phyloP scores from a whole-genome alignment of 345 rosid species.

The Gossypium thurberi region DNA sequence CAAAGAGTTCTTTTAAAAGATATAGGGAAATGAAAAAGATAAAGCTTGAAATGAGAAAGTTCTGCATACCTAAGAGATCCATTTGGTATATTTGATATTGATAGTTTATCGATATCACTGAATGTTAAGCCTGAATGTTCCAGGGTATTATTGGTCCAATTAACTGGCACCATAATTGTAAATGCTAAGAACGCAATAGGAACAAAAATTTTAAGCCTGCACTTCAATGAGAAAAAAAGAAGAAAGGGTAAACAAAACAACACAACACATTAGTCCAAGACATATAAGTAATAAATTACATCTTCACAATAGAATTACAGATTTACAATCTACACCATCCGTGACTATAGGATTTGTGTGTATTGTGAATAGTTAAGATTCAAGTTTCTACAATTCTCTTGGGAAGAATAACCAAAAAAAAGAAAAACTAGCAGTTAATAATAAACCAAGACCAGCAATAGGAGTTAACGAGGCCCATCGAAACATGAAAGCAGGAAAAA shows the following conservation, averaged over 20 bases:
- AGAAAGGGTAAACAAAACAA: not conserved
- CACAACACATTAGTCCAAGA: not conserved
- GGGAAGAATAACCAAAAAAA: not conserved
- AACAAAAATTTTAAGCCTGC: slow-evolving; percentile 79
- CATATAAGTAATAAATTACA: not conserved
- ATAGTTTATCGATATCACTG: slow-evolving; percentile 76
- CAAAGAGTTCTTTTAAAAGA: slow-evolving; percentile 1
- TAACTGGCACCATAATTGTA: slow-evolving; percentile 62
- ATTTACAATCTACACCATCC: not conserved
- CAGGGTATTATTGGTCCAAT: slow-evolving; percentile 72
- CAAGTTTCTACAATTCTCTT: not conserved
- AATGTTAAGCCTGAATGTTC: slow-evolving; percentile 45
- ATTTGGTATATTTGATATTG: slow-evolving; percentile 77
- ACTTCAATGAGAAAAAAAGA: slow-evolving; percentile 14
- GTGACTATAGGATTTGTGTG: not conserved
- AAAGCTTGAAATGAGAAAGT: slow-evolving; percentile 11
- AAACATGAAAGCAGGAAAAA: not conserved
- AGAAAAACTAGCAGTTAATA: not conserved
- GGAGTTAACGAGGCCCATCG: not conserved
- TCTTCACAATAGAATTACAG: not conserved
- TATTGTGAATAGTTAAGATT: not conserved
- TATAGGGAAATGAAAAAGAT: not conserved
- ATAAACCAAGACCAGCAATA: not conserved
- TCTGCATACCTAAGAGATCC: slow-evolving; percentile 61
- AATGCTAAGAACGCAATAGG: slow-evolving; percentile 76